Conservation (phyloP, 495 filamentous ascomycete species). For the Aspergillus panamensis region DNA sequence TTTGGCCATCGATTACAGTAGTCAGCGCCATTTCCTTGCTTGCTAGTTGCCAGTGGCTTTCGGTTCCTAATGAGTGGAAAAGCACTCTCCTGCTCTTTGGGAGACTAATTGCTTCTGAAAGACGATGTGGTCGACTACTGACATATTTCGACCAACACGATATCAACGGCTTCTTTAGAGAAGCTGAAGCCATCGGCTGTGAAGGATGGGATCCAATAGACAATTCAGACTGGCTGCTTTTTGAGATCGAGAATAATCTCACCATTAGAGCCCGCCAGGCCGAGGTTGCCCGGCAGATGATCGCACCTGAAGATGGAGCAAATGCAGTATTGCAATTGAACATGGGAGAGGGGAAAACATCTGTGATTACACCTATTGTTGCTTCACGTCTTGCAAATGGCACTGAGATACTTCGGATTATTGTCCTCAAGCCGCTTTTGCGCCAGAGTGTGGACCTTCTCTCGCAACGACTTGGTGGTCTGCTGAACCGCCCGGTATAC, state of each 20-base stretch:
- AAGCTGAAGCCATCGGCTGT: constrained; percentile 5
- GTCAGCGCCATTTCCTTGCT: constrained; percentile 10
- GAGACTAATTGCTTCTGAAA: constrained; percentile 8
- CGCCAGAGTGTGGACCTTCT: constrained; percentile 62
- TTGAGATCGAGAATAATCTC: constrained; percentile 64
- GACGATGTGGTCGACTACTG: constrained; percentile 9
- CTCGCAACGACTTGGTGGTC: constrained; percentile 53
- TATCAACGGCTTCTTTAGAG: constrained; percentile 14
- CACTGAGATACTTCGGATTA: constrained; percentile 49
- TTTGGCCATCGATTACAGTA: constrained; percentile 11
- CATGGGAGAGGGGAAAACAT: constrained; percentile 75
- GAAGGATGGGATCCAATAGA: constrained; percentile 4
- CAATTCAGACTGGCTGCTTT: constrained; percentile 54
- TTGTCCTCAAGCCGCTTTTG: constrained; percentile 62
- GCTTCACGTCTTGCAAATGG: constrained; percentile 53
- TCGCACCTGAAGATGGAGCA: constrained; percentile 25
- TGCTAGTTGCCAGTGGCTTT: constrained; percentile 8
- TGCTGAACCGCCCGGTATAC: constrained; percentile 56
- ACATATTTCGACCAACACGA: constrained; percentile 10
- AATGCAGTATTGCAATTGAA: constrained; percentile 68
- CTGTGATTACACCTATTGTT: constrained; percentile 65
- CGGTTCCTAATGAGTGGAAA: constrained; percentile 13
- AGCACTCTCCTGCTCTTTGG: constrained; percentile 5
- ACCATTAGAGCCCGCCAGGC: constrained; percentile 59
- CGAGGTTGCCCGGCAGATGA: constrained; percentile 58